These are phyloP conservation scores for Penicillium longicatenatum DNA, from an alignment of 495 filamentous ascomycete genomes.

Conservation along the genomic window DNA sequence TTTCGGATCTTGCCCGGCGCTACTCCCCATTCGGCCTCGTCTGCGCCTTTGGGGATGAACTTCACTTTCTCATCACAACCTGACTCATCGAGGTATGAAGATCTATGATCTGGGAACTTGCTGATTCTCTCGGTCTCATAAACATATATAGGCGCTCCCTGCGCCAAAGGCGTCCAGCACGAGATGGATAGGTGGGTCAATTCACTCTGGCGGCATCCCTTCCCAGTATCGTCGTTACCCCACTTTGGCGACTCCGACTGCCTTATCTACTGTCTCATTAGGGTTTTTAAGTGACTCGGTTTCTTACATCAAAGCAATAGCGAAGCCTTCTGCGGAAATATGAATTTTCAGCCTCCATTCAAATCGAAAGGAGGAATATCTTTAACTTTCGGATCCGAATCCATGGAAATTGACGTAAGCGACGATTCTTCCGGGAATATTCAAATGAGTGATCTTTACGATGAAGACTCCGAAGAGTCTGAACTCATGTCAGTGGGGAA, in stretches of 20 bases:
- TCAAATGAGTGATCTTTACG: background rate
- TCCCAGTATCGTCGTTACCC: background rate
- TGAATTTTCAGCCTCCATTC: background rate
- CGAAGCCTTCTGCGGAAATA: background rate
- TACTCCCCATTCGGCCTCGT: background rate
- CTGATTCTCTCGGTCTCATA: no score
- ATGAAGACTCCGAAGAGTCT: background rate
- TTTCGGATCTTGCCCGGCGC: background rate
- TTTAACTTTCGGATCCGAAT: background rate
- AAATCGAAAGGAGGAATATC: background rate
- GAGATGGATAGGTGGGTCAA: background rate
- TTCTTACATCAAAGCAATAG: no score
- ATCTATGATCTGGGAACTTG: background rate
- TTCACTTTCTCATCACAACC: background rate
- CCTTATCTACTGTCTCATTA: no score
- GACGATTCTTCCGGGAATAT: background rate
- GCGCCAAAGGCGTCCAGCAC: background rate
- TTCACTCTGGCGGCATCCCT: background rate
- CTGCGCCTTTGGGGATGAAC: background rate
- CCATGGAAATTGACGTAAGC: background rate
- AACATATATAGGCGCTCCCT: no score
- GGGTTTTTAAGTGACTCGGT: no score
- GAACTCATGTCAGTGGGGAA: background rate
- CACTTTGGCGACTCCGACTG: background rate
- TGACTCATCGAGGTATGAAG: background rate